Evolutionary conservation across 164 flowering plant genomes (phyloP).

Genomic region (Nymphaea colorata): DNA sequence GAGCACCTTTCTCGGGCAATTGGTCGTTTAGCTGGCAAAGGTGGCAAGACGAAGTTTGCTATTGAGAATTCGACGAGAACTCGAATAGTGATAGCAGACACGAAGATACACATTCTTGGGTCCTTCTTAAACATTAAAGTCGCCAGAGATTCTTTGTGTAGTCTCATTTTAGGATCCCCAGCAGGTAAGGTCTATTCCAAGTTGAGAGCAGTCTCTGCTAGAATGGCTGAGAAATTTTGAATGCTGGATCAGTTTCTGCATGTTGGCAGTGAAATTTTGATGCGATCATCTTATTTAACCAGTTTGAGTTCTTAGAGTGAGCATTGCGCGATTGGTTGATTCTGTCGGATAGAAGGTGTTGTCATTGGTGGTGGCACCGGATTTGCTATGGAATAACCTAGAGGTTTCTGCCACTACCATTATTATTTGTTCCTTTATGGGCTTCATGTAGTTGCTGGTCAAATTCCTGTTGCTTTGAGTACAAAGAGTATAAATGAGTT

Average conservation of each 20-base stretch:
- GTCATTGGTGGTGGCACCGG: background rate
- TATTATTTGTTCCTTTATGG: background rate
- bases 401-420: background rate
- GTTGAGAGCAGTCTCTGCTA: conserved; percentile 23
- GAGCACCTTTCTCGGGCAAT: conserved; percentile 32
- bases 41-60: conserved; percentile 27
- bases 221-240: conserved; percentile 26
- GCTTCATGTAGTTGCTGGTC: background rate
- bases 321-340: background rate
- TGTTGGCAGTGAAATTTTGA: conserved; percentile 24
- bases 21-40: conserved; percentile 26
- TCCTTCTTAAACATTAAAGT: conserved; percentile 25
- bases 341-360: background rate
- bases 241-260: conserved; percentile 20
- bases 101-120: conserved; percentile 25
- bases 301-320: background rate
- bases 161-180: conserved; percentile 27
- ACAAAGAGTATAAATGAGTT: too few species aligned
- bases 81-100: conserved; percentile 18
- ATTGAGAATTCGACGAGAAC: conserved; percentile 27
- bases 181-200: conserved; percentile 32
- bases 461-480: too few species aligned
- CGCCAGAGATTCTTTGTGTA: conserved; percentile 27
- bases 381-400: background rate
- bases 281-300: background rate